Conservation (phyloP, 2,329 filamentous ascomycete genomes). For the Chaetomiaceae sp. region DNA sequence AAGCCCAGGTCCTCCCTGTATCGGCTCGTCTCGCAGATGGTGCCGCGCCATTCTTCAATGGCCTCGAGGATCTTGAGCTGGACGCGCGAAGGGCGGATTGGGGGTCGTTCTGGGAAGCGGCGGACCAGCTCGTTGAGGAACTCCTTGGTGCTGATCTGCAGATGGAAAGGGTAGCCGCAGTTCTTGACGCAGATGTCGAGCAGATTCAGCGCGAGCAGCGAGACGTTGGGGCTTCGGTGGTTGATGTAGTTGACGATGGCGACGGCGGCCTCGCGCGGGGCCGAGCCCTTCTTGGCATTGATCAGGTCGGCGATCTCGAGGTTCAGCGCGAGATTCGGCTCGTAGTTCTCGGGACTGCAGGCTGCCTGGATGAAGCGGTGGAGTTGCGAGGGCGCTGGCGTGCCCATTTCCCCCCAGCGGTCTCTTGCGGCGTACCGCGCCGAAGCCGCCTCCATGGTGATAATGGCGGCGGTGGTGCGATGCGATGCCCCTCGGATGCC, state of each 20-base stretch:
- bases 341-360: constrained; percentile 95
- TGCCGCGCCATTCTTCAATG: constrained; percentile 97
- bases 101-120: constrained; percentile 89
- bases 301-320: constrained; percentile 95
- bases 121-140: constrained; percentile 98
- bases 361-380: constrained; percentile 95
- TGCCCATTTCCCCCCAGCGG: constrained; percentile 79
- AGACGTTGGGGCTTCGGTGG: constrained; percentile 93
- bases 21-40: constrained; percentile 95
- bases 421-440: constrained; percentile 93
- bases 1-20: constrained; percentile 97
- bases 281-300: constrained; percentile 94
- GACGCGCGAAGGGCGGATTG: constrained; percentile 77
- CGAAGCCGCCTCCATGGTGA: constrained; percentile 85
- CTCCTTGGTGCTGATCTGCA: constrained; percentile 98
- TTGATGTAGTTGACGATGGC: constrained; percentile 94
- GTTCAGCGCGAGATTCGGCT: constrained; percentile 92
- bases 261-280: constrained; percentile 90
- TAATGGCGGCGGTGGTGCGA: constrained; percentile 2
- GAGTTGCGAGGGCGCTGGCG: constrained; percentile 76
- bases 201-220: constrained; percentile 81
- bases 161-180: constrained; percentile 97
- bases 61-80: constrained; percentile 91
- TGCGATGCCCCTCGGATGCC: neutral
- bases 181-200: constrained; percentile 99